Conservation (phyloP, 495 filamentous ascomycete genomes). For the Xylona heveae region DNA sequence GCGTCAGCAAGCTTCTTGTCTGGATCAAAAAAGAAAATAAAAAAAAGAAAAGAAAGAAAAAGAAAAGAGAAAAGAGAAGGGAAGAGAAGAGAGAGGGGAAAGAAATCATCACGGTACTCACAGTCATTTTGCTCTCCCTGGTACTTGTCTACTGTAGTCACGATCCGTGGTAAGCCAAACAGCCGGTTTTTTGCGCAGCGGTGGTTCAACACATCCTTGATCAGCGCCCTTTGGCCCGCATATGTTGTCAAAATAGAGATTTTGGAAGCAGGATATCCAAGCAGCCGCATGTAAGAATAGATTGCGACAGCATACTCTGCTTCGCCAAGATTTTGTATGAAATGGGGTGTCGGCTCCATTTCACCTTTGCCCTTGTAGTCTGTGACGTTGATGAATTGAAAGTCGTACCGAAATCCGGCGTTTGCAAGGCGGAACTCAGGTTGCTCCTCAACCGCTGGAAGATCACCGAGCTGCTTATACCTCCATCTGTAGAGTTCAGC, state of each 20-base stretch:
- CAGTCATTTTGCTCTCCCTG: constrained; percentile 99
- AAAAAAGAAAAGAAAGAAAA: not conserved
- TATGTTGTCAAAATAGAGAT: constrained; percentile 89
- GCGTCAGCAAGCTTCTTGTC: constrained; percentile 6
- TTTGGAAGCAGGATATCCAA: constrained; percentile 82
- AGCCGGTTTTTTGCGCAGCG: constrained; percentile 63
- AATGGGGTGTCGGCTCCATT: constrained; percentile 80
- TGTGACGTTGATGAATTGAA: constrained; percentile 90
- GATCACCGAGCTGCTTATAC: constrained; percentile 58
- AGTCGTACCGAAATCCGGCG: constrained; percentile 79
- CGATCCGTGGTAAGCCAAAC: constrained; percentile 77
- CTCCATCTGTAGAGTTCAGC: constrained; percentile 87
- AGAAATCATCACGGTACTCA: constrained; percentile 35
- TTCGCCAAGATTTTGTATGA: constrained; percentile 92
- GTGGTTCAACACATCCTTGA: constrained; percentile 73
- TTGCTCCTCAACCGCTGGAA: constrained; percentile 45
- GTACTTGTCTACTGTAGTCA: constrained; percentile 94
- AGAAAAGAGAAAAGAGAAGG: not conserved
- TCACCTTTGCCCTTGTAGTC: constrained; percentile 89
- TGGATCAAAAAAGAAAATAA: constrained; percentile 6
- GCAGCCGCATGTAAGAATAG: constrained; percentile 91
- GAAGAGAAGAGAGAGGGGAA: not conserved
- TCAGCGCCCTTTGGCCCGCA: constrained; percentile 80
- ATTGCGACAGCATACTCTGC: constrained; percentile 92
- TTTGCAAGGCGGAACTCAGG: constrained; percentile 68